Percentiles rank a stretch among this genome's conserved stretches.
Evolutionary conservation across 495 filamentous ascomycete species (phyloP).

Genomic region (Penicillium angulare): DNA sequence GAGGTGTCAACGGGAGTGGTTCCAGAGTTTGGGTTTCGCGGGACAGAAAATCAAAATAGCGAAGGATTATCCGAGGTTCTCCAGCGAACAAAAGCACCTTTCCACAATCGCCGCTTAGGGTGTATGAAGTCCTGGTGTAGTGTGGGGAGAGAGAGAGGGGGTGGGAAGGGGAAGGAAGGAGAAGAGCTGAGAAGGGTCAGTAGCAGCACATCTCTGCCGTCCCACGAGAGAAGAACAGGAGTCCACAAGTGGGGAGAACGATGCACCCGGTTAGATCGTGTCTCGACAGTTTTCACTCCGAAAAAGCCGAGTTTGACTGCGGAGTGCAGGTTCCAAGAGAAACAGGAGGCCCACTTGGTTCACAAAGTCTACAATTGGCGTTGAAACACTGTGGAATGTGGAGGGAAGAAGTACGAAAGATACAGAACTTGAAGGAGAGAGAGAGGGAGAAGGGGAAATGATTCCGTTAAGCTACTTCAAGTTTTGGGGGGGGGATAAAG

Average conservation of each 20-base stretch:
- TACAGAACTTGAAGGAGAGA: too few species aligned
- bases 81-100: too few species aligned
- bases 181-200: conserved; percentile 1
- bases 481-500: too few species aligned
- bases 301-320: not conserved
- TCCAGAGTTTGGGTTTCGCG: too few species aligned
- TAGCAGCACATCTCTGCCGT: conserved; percentile 22
- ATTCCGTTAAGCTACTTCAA: too few species aligned
- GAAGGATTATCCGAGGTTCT: too few species aligned
- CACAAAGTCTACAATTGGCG: not conserved
- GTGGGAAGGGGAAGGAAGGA: not conserved
- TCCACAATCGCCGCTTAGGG: not conserved
- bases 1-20: too few species aligned
- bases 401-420: too few species aligned
- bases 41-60: too few species aligned
- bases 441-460: too few species aligned
- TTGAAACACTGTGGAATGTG: not conserved
- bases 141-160: not conserved
- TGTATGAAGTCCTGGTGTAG: not conserved
- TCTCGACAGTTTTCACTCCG: conserved; percentile 3
- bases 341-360: not conserved
- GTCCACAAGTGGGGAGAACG: conserved; percentile 19
- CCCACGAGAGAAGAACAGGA: conserved; percentile 12
- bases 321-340: conserved; percentile 1
- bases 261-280: conserved; percentile 7